These are phyloP conservation scores for Acanthochlamys bracteata DNA, from an alignment of 106 monocot species.

Conservation along the genomic window DNA sequence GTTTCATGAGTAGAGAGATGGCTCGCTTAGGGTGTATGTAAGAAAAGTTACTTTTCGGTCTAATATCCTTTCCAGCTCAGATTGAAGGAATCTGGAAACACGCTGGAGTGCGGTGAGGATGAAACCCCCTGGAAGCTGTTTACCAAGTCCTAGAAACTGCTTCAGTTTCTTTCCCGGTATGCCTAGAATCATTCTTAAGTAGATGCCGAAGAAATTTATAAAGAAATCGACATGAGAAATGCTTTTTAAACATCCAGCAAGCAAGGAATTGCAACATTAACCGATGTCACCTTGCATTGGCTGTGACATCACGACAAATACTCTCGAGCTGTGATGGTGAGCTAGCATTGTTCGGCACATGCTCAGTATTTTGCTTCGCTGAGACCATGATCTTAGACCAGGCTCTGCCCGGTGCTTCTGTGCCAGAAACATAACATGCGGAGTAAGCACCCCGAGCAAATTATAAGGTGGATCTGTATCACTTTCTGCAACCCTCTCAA, in stretches of 20 bases:
- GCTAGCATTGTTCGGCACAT: constrained; percentile 62
- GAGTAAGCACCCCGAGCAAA: constrained; percentile 56
- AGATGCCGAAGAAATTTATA: constrained; percentile 37
- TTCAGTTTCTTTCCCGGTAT: constrained; percentile 88
- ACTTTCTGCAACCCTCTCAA: constrained; percentile 72
- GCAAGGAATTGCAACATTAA: no score
- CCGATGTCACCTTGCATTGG: constrained; percentile 68
- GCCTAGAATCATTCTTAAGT: constrained; percentile 75
- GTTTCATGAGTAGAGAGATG: constrained; percentile 58
- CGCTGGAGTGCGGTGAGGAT: constrained; percentile 39
- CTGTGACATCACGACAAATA: constrained; percentile 44
- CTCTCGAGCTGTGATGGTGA: constrained; percentile 72
- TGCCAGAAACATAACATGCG: constrained; percentile 46
- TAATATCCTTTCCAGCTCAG: constrained; percentile 25
- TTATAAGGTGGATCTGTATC: constrained; percentile 49
- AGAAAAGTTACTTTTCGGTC: constrained; percentile 28
- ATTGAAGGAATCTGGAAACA: constrained; percentile 59
- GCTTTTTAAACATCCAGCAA: background rate
- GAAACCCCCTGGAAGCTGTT: constrained; percentile 48
- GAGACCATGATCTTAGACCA: constrained; percentile 65
- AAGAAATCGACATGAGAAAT: background rate
- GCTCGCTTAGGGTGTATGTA: constrained; percentile 64
- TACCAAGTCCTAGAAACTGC: constrained; percentile 39
- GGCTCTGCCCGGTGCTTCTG: constrained; percentile 60
- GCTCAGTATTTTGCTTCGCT: constrained; percentile 68